Base-by-base conservation (phyloP, 805 yeast genomes). In the Tanozyma kutaoensis region DNA sequence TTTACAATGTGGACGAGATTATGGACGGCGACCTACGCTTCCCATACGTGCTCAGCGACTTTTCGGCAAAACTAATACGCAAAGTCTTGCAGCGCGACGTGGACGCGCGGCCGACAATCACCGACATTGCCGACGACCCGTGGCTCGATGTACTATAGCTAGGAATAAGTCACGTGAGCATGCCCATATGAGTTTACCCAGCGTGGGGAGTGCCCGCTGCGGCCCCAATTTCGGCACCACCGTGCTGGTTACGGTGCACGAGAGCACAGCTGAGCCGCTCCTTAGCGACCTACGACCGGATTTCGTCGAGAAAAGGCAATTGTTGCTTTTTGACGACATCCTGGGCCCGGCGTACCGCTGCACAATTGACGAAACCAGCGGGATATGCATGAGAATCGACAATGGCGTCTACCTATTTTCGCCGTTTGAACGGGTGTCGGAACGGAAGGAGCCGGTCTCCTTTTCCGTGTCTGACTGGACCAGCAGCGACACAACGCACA, bases 1-100 rank as follows among this genome's bases (percentile, higher is more conserved):
- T 88, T 43, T 82, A 84, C 50, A 85, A 82, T 46, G 93, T 86
- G 26, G 96, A 88, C 50, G 97, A 86, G 48, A 91, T 91, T 28
- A 72, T 86, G 71, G 95, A 84, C 38, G 95, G 93, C 1, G 86
- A 77, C 25, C 52, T 86, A 34, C 65, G 80, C 25, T 59, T 84
- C 22, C 93, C 93, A 1, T 60, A 55, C 33, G 62, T 66, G n/a
- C 64, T 72, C 13, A 72, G 81, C 40, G 74, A 67, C 1, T 70
- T n/a, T n/a, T n/a, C n/a, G n/a, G n/a, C n/a, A n/a, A n/a, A n/a
- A n/a, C n/a, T n/a, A n/a, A n/a, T n/a, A n/a, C n/a, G n/a, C n/a
- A n/a, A n/a, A n/a, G n/a, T n/a, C n/a, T n/a, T n/a, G n/a, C n/a
- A n/a, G n/a, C n/a, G n/a, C n/a, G 76, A 76, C 28, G 61, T 78